Percentiles rank a stretch among this genome's conserved stretches.
Evolutionary conservation across 306 rosid species (phyloP).

Genomic region (Lithocarpus polystachyus): DNA sequence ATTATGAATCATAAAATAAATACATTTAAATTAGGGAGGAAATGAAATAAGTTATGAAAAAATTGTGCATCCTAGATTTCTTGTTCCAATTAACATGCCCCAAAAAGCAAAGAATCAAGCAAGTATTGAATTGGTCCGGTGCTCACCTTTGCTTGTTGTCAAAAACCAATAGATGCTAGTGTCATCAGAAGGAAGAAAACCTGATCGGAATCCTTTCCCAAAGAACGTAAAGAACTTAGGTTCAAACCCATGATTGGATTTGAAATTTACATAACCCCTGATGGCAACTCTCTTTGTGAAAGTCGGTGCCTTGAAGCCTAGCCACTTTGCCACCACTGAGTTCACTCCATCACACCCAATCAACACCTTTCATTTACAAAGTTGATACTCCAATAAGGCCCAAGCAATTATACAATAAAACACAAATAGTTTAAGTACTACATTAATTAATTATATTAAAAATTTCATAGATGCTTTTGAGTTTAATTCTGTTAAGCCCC

Average conservation of each 20-base stretch:
- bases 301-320: slow-evolving; percentile 52
- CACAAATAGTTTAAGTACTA: neutral
- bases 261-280: slow-evolving; percentile 38
- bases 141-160: slow-evolving; percentile 54
- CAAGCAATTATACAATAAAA: neutral
- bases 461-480: no score
- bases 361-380: slow-evolving; percentile 44
- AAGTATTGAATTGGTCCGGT: neutral
- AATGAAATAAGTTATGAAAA: no score
- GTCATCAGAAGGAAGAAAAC: slow-evolving; percentile 45
- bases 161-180: slow-evolving; percentile 53
- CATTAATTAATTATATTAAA: no score
- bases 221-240: slow-evolving; percentile 32
- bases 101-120: neutral
- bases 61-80: no score
- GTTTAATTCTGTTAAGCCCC: no score
- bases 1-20: no score
- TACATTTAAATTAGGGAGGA: no score
- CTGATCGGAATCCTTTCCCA: slow-evolving; percentile 57
- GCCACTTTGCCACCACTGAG: slow-evolving; percentile 68
- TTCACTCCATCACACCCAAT: slow-evolving; percentile 92
- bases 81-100: no score
- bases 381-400: neutral
- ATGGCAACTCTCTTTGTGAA: slow-evolving; percentile 45
- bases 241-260: slow-evolving; percentile 32